Evolutionary conservation across 768 basidiomycete genomes (phyloP).

Genomic region (Russula emetica): DNA sequence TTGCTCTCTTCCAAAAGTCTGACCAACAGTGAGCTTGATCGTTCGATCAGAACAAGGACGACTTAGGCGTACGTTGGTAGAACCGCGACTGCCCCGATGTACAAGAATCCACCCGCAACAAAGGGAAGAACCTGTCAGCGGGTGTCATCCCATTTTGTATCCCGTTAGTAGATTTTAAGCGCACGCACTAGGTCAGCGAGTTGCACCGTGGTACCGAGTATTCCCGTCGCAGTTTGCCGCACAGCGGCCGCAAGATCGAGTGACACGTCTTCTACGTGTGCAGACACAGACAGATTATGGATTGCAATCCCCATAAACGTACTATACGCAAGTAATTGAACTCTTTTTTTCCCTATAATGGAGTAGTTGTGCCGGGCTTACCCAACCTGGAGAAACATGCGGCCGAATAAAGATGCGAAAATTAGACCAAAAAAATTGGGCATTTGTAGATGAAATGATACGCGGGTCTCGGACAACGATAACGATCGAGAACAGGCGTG

Average conservation of each 20-base stretch:
- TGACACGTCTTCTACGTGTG: slow-evolving; percentile 37
- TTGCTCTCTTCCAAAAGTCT: slow-evolving; percentile 85
- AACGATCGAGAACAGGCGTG: slow-evolving; percentile 29
- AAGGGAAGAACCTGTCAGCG: slow-evolving; percentile 72
- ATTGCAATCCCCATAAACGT: slow-evolving; percentile 88
- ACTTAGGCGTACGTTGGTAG: slow-evolving; percentile 69
- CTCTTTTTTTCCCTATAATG: not conserved
- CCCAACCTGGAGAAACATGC: slow-evolving; percentile 30
- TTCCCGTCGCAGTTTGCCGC: slow-evolving; percentile 66
- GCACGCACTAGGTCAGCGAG: slow-evolving; percentile 72
- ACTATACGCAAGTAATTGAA: slow-evolving; percentile 36
- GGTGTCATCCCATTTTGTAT: slow-evolving; percentile 22
- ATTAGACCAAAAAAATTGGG: slow-evolving; percentile 1
- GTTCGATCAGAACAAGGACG: slow-evolving; percentile 15
- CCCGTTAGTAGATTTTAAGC: slow-evolving; percentile 20
- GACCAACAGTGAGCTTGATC: slow-evolving; percentile 14
- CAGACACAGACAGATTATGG: slow-evolving; percentile 63
- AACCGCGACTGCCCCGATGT: slow-evolving; percentile 90
- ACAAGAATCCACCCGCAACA: slow-evolving; percentile 88
- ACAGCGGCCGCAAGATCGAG: slow-evolving; percentile 72
- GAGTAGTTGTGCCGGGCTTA: slow-evolving; percentile 20
- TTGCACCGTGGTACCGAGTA: slow-evolving; percentile 79
- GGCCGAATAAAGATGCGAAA: slow-evolving; percentile 14
- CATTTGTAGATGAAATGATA: slow-evolving; percentile 12
- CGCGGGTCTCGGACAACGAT: slow-evolving; percentile 24